Conservation (phyloP, 139 green algal genomes). For the Chlorella sp. region DNA sequence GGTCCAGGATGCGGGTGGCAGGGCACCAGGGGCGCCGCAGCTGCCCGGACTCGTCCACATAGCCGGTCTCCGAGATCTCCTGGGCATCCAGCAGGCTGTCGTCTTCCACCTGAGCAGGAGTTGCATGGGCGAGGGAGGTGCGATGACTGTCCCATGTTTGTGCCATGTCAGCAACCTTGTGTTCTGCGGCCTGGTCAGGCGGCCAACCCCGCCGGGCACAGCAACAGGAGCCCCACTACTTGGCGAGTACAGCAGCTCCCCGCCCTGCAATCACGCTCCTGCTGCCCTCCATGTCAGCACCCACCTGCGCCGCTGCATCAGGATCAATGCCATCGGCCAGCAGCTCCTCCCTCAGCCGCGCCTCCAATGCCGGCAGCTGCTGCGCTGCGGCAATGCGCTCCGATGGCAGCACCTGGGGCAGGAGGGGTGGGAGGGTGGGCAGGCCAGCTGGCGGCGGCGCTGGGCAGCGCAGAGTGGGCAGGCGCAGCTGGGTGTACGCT, state of each 20-base stretch:
- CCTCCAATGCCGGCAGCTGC: slow-evolving; percentile 14
- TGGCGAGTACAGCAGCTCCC: no score
- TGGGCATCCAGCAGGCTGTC: slow-evolving; percentile 65
- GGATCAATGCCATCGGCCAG: slow-evolving; percentile 4
- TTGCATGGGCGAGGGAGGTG: slow-evolving; percentile 12
- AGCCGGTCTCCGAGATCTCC: slow-evolving; percentile 47
- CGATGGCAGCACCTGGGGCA: slow-evolving; percentile 46
- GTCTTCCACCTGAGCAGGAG: slow-evolving; percentile 57
- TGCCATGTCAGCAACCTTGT: neutral
- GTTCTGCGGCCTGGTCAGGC: no score
- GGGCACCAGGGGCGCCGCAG: slow-evolving; percentile 81
- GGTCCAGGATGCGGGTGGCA: slow-evolving; percentile 82
- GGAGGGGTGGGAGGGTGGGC: neutral
- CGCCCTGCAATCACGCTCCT: no score
- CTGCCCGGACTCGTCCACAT: slow-evolving; percentile 73
- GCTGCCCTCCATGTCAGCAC: neutral
- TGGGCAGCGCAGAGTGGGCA: no score
- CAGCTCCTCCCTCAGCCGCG: slow-evolving; percentile 14
- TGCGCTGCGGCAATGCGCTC: slow-evolving; percentile 14
- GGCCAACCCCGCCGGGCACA: no score
- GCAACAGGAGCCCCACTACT: no score
- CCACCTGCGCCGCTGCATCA: slow-evolving; percentile 6
- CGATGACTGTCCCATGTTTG: neutral
- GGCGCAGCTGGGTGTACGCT: no score
- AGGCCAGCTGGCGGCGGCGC: neutral